A percentile compares a stretch with the other conserved stretches of the same genome.
These are phyloP conservation scores for Iberis amara DNA, from an alignment of 441 rosid species.

Conservation along the genomic window DNA sequence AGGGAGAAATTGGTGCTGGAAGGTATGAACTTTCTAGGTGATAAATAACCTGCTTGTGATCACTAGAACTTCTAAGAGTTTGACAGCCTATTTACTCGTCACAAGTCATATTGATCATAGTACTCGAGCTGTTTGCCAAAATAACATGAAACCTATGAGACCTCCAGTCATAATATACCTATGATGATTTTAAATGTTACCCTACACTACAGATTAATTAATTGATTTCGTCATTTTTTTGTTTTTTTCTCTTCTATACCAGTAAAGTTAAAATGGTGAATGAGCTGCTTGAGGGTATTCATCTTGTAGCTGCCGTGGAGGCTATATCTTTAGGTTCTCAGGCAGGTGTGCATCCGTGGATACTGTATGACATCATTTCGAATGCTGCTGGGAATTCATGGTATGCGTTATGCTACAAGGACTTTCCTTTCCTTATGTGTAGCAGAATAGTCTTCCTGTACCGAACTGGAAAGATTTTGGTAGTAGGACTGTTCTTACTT, in stretches of 20 bases:
- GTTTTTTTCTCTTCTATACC: conserved; percentile 24
- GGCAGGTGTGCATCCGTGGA: conserved; percentile 86
- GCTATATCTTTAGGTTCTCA: conserved; percentile 75
- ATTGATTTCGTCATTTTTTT: not conserved
- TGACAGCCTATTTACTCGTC: conserved; percentile 3
- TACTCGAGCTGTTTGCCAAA: conserved; percentile 2
- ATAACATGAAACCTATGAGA: conserved; percentile 8
- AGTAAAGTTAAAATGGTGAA: conserved; percentile 78
- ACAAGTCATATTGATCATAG: conserved; percentile 7
- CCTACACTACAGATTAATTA: conserved; percentile 17
- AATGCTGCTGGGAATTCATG: conserved; percentile 99
- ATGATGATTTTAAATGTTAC: conserved; percentile 4
- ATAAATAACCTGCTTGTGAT: conserved; percentile 9
- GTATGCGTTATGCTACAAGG: conserved; percentile 33
- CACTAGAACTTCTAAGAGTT: conserved; percentile 9
- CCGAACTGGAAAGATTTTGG: not conserved
- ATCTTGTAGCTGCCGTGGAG: conserved; percentile 83
- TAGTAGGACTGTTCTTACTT: not conserved
- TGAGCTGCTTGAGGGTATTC: conserved; percentile 84
- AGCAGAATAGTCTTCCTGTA: not conserved
- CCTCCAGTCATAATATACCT: not conserved
- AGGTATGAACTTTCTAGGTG: conserved; percentile 50
- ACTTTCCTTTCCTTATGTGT: conserved; percentile 9
- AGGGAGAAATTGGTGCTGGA: conserved; percentile 81
- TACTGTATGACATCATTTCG: conserved; percentile 83